phyloP scores from a whole-genome alignment of 768 basidiomycete genomes.

The Auricularia sp. region DNA sequence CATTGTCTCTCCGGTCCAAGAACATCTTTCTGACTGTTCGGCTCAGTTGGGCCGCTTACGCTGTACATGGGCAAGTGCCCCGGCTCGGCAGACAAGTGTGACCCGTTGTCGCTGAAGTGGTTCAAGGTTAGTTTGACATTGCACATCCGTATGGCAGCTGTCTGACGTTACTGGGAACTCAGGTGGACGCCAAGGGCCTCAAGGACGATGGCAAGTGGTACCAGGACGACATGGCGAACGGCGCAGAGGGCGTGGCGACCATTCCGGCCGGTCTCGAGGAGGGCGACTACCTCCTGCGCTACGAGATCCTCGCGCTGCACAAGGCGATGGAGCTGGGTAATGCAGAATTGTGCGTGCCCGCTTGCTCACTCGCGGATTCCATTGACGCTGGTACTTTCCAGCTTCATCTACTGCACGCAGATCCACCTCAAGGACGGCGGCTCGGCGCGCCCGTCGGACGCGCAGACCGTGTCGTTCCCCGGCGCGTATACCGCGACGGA shows the following conservation, averaged over 20 bases:
- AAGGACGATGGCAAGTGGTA: background rate
- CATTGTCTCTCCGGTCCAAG: too few relatives aligned
- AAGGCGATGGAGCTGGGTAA: background rate
- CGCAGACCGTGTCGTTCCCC: constrained; percentile 31
- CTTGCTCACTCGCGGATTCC: background rate
- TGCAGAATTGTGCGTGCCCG: background rate
- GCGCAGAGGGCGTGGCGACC: background rate
- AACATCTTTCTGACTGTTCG: background rate
- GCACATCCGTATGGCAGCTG: background rate
- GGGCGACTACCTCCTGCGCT: background rate
- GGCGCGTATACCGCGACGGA: constrained; percentile 34
- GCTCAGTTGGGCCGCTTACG: background rate
- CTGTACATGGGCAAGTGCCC: constrained; percentile 1
- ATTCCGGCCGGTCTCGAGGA: background rate
- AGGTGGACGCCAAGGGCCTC: background rate
- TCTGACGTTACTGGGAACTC: too few relatives aligned
- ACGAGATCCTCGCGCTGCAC: background rate
- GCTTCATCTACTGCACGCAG: constrained; percentile 42
- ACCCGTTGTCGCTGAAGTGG: background rate
- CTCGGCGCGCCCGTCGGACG: constrained; percentile 29
- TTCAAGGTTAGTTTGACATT: background rate
- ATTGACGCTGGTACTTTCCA: background rate
- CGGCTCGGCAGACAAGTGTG: background rate
- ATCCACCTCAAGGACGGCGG: constrained; percentile 38
- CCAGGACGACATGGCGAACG: background rate